A percentile compares a stretch with the other conserved stretches of the same genome.
Conservation (phyloP, 495 filamentous ascomycete species). For the Annulohypoxylon moriforme region DNA sequence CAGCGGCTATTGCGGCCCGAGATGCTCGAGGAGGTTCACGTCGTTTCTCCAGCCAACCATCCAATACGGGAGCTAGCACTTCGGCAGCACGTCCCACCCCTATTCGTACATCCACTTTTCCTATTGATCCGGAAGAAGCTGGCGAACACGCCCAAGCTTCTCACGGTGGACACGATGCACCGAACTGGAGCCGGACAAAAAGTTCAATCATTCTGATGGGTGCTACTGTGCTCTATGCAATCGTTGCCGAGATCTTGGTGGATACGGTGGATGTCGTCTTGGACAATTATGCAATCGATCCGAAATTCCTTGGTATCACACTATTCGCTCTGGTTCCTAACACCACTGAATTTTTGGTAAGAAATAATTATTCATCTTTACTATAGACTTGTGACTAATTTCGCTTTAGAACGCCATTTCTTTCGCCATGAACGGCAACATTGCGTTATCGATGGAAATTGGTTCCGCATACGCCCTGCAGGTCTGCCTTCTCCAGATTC, state of each 20-base stretch:
- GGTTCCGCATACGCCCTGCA: constrained; percentile 97
- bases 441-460: constrained; percentile 98
- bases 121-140: constrained; percentile 52
- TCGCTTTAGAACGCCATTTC: constrained; percentile 88
- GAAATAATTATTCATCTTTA: constrained; percentile 38
- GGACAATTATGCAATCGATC: constrained; percentile 88
- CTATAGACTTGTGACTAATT: constrained; percentile 48
- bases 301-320: constrained; percentile 98
- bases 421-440: constrained; percentile 99
- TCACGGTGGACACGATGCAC: constrained; percentile 91
- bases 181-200: constrained; percentile 95
- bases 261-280: constrained; percentile 96
- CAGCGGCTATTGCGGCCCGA: constrained; percentile 86
- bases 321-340: constrained; percentile 97
- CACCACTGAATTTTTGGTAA: constrained; percentile 96
- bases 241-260: constrained; percentile 97
- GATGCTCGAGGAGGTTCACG: constrained; percentile 66
- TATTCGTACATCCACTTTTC: constrained; percentile 55
- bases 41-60: constrained; percentile 42
- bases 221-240: constrained; percentile 91
- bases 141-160: constrained; percentile 60
- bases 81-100: constrained; percentile 48
- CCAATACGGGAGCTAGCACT: constrained; percentile 41
- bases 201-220: constrained; percentile 88
- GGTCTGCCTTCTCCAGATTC: constrained; percentile 96